A percentile compares a stretch with the other conserved stretches of the same genome.
Evolutionary conservation across 73 alveolate species (phyloP).

Genomic region (Urostyla sp.): DNA sequence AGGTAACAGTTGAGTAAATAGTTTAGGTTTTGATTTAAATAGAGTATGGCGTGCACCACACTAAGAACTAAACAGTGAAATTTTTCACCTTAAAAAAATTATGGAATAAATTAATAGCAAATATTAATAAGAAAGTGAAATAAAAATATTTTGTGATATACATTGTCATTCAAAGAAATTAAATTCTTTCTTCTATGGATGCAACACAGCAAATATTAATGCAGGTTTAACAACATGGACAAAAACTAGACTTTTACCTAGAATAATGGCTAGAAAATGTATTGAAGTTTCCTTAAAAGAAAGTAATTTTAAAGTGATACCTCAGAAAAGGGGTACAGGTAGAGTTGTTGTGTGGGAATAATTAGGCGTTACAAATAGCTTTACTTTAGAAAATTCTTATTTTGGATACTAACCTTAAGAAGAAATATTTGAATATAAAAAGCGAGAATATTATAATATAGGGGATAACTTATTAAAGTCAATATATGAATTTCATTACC

Average conservation of each 20-base stretch:
- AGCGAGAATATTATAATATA: slow-evolving; percentile 4
- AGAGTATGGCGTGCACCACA: slow-evolving; percentile 90
- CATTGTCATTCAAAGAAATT: slow-evolving; percentile 94
- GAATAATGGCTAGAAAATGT: slow-evolving; percentile 59
- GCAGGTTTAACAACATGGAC: slow-evolving; percentile 77
- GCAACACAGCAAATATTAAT: slow-evolving; percentile 75
- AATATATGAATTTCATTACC: slow-evolving; percentile 1
- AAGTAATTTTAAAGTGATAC: slow-evolving; percentile 64
- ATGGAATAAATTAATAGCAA: slow-evolving; percentile 65
- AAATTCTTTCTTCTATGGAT: slow-evolving; percentile 91
- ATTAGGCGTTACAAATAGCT: slow-evolving; percentile 59
- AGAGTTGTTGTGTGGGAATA: slow-evolving; percentile 77
- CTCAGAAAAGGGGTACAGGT: slow-evolving; percentile 71
- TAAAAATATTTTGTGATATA: slow-evolving; percentile 82
- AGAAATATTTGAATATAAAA: not conserved
- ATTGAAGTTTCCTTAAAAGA: slow-evolving; percentile 29
- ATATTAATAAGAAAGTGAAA: slow-evolving; percentile 63
- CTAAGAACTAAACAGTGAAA: slow-evolving; percentile 80
- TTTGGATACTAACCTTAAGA: slow-evolving; percentile 56
- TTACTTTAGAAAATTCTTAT: slow-evolving; percentile 72
- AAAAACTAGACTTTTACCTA: slow-evolving; percentile 55
- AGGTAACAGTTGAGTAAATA: slow-evolving; percentile 91
- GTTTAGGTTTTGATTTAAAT: slow-evolving; percentile 92
- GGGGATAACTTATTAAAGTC: not conserved
- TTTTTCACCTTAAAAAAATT: slow-evolving; percentile 71